A percentile compares a stretch with the other conserved stretches of the same genome.
Evolutionary conservation across 2,329 filamentous ascomycete genomes (phyloP).

Genomic region (Penicillium sp.): DNA sequence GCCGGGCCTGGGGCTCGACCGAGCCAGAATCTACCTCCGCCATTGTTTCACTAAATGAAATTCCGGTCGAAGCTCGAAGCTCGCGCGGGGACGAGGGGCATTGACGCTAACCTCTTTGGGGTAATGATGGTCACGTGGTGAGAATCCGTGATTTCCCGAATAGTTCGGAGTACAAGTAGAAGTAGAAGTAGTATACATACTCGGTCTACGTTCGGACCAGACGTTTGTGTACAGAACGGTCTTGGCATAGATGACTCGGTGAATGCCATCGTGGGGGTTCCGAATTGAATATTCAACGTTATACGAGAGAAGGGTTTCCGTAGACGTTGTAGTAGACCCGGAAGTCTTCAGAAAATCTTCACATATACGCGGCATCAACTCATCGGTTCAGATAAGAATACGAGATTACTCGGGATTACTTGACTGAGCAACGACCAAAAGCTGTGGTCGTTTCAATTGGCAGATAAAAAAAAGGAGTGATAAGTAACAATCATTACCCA

Average conservation of each 20-base stretch:
- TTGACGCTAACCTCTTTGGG: slow-evolving; percentile 7
- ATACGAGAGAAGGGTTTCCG: not conserved
- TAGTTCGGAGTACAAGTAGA: not conserved
- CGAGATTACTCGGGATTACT: not conserved
- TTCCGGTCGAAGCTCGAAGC: not conserved
- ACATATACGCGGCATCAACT: no score
- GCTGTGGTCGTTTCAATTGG: not conserved
- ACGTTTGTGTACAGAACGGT: not conserved
- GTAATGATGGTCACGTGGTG: slow-evolving; percentile 1
- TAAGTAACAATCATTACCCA: not conserved
- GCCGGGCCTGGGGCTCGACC: slow-evolving; percentile 48
- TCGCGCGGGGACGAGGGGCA: slow-evolving; percentile 12
- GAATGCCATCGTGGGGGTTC: not conserved
- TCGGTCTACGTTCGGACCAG: not conserved
- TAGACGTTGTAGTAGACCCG: no score
- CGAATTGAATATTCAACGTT: not conserved
- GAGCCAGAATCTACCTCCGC: slow-evolving; percentile 35
- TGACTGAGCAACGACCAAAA: not conserved
- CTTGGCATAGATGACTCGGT: not conserved
- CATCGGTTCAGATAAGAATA: not conserved
- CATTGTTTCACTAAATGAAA: slow-evolving; percentile 20
- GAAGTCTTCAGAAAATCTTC: no score
- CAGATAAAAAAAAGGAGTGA: not conserved
- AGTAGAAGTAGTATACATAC: not conserved
- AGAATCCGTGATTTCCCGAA: not conserved